A percentile compares a stretch with the other conserved stretches of the same genome.
Conservation (phyloP, 805 yeast genomes). For the Saccharomycopsis schoenii region DNA sequence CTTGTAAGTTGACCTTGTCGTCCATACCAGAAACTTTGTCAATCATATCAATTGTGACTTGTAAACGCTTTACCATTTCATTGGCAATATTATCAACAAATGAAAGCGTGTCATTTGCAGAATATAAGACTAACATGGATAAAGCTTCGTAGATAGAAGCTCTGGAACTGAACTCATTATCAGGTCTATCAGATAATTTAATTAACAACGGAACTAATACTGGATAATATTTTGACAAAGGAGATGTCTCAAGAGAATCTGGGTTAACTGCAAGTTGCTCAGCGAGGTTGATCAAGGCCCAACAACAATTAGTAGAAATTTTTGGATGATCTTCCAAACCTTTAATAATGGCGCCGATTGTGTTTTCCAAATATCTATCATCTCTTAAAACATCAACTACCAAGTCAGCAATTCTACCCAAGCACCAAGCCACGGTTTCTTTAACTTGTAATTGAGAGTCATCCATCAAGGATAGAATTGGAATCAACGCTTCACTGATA, state of each 20-base stretch:
- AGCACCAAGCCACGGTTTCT: conserved; percentile 97
- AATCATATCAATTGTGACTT: conserved; percentile 48
- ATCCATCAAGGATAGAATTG: conserved; percentile 62
- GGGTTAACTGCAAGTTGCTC: conserved; percentile 49
- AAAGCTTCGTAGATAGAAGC: conserved; percentile 97
- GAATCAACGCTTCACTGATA: conserved; percentile 73
- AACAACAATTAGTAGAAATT: conserved; percentile 93
- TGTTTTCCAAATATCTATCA: conserved; percentile 53
- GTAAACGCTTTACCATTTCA: conserved; percentile 64
- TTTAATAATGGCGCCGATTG: conserved; percentile 59
- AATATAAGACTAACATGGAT: conserved; percentile 66
- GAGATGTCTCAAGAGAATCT: conserved; percentile 34
- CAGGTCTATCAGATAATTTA: conserved; percentile 57
- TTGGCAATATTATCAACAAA: conserved; percentile 64
- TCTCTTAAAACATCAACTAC: conserved; percentile 68
- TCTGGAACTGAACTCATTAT: conserved; percentile 80
- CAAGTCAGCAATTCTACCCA: conserved; percentile 89
- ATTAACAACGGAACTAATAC: conserved; percentile 61
- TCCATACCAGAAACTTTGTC: conserved; percentile 58
- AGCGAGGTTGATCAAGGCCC: conserved; percentile 87
- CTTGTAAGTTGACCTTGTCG: conserved; percentile 71
- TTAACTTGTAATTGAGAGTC: conserved; percentile 79
- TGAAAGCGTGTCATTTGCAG: conserved; percentile 61
- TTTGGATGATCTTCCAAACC: conserved; percentile 92
- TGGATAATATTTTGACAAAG: conserved; percentile 66